Conservation (phyloP, 1,284 basidiomycete species). For the Tylopilus sp. region DNA sequence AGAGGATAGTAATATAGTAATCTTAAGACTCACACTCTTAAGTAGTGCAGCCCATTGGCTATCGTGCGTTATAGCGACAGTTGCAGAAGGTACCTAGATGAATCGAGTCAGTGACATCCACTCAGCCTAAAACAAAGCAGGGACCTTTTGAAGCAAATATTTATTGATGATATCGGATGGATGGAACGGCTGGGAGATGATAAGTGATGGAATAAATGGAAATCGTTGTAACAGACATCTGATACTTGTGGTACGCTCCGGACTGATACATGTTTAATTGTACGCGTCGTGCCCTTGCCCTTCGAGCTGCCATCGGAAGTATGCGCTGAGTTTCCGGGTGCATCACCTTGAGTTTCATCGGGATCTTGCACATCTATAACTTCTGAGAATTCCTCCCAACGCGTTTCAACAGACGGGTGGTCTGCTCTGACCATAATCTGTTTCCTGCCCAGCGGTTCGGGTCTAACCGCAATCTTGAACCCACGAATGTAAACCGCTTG, state of each 20-base stretch:
- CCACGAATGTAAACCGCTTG: not conserved
- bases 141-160: not conserved
- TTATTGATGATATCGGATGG: not conserved
- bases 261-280: not conserved
- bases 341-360: not conserved
- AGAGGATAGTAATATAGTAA: no score
- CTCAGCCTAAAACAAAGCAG: not conserved
- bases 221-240: not conserved
- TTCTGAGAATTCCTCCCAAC: not conserved
- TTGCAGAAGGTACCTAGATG: not conserved
- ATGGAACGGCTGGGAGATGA: not conserved
- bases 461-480: constrained; percentile 1
- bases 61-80: no score
- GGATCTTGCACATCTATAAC: not conserved
- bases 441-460: not conserved
- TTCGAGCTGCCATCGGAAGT: not conserved
- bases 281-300: not conserved
- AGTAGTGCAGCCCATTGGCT: no score
- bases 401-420: not conserved
- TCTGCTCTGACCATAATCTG: not conserved
- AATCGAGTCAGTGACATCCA: not conserved
- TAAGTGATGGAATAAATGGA: not conserved
- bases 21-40: no score
- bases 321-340: not conserved
- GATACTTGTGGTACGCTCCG: not conserved